Evolutionary conservation across 345 rosid genomes (phyloP).

Genomic region (Schrenkiella parvula): DNA sequence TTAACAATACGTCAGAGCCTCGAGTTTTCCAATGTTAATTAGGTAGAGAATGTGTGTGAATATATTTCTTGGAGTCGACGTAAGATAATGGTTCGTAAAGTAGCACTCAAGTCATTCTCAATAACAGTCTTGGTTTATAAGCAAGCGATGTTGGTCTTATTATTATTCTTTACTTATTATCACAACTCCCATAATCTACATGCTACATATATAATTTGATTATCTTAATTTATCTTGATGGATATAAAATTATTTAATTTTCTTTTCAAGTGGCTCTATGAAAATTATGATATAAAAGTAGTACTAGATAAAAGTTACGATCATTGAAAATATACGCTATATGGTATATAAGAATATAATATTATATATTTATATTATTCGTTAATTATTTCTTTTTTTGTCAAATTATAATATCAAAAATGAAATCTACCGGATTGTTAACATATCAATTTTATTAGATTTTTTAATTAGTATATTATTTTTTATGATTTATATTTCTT

Average conservation of each 20-base stretch:
- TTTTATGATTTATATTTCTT: neutral
- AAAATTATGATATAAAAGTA: neutral
- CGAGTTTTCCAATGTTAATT: constrained; percentile 12
- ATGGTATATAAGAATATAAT: neutral
- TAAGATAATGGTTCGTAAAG: constrained; percentile 26
- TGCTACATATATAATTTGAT: neutral
- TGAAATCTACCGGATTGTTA: no score
- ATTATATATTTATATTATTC: neutral
- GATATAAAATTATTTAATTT: neutral
- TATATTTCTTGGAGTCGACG: constrained; percentile 21
- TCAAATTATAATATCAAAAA: neutral
- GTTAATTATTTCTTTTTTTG: no score
- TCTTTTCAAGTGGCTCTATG: constrained; percentile 22
- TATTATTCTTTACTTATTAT: constrained; percentile 23
- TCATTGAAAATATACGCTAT: neutral
- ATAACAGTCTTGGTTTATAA: constrained; percentile 30
- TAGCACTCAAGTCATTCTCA: constrained; percentile 30
- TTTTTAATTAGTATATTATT: no score
- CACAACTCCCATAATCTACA: constrained; percentile 3
- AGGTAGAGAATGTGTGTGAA: constrained; percentile 29
- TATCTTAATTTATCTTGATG: constrained; percentile 2
- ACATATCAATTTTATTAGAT: no score
- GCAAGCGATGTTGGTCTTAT: constrained; percentile 37
- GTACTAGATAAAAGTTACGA: neutral
- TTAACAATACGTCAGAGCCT: constrained; percentile 7